Evolutionary conservation across 1,284 basidiomycete species (phyloP), one percentile per base, ranked within the genome.

Genomic region (Sporisorium graminicola): DNA sequence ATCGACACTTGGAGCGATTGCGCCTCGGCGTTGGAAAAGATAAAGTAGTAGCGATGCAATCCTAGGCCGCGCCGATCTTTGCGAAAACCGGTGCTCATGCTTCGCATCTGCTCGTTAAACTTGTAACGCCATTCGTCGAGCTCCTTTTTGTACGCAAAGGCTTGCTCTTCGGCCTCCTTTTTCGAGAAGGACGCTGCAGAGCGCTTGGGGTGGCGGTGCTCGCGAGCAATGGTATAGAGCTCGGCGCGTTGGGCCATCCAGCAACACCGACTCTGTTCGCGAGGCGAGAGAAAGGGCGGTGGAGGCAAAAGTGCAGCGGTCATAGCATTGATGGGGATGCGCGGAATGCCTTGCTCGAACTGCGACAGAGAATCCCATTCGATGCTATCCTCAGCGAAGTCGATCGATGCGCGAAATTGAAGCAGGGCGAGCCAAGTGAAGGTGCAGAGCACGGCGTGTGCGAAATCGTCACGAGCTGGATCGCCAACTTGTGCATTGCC

Each of bases 161-260:
- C 59, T 22, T 71, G 73, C 22, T 67, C 60, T 42, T 76, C 73
- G 18, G 65, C 73, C 35, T 76, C 68, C 33, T 61, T 61, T n/a
- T 67, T 71, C 35, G 60, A 54, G 35, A 76, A 56, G 16, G 56
- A 24, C 5, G 72, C 63, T 27, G 66, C 59, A 14, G 59, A 29
- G 20, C 66, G 72, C 35, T 66, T 75, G 22, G 63, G 58, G 55
- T 75, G 72, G 49, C 72, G 72, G 35, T 56, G 64, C 10, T 71
- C 61, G 31, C 68, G 68, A 2, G 73, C 68, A 13, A 71, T 67
- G 31, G 18, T 46, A 27, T 71, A 76, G 20, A 76, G 67, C 20
- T 71, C 64, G 14, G 68, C 61, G 22, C 73, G 66, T 52, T 79
- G 62, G 18, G 64, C 63, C 71, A 75, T 65, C 77, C 77, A 74